A percentile compares a stretch with the other conserved stretches of the same genome.
Evolutionary conservation across 257 asterid genomes (phyloP).

Genomic region (Solanum ahanhuiri): DNA sequence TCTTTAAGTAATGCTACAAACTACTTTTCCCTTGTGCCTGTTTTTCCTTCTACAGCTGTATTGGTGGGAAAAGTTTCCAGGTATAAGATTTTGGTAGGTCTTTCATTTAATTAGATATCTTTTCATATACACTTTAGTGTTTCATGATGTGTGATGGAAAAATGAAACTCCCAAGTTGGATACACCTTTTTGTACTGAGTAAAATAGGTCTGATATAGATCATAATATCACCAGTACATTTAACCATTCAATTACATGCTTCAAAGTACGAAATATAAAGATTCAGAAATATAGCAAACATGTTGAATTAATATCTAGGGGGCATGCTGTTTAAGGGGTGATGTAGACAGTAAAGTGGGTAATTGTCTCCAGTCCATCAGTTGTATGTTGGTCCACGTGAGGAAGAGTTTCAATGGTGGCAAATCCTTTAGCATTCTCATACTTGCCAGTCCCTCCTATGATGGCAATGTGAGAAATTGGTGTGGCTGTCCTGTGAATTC

Average conservation of each 20-base stretch:
- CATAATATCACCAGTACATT: neutral
- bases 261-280: neutral
- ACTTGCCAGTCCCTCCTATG: slow-evolving; percentile 69
- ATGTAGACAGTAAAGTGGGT: slow-evolving; percentile 66
- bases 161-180: neutral
- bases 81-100: neutral
- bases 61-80: neutral
- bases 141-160: neutral
- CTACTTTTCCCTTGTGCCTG: neutral
- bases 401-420: slow-evolving; percentile 78
- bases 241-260: neutral
- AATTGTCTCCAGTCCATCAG: slow-evolving; percentile 75
- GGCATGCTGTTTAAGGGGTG: slow-evolving; percentile 31
- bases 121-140: neutral
- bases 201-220: neutral
- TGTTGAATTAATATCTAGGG: neutral
- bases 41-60: neutral
- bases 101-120: neutral
- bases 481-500: slow-evolving; percentile 77
- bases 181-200: neutral
- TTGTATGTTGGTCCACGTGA: slow-evolving; percentile 62
- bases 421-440: slow-evolving; percentile 66
- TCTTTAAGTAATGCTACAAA: neutral
- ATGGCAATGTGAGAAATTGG: slow-evolving; percentile 70
- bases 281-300: neutral